phyloP scores from a whole-genome alignment of 345 rosid species.

The Brassica rapa region DNA sequence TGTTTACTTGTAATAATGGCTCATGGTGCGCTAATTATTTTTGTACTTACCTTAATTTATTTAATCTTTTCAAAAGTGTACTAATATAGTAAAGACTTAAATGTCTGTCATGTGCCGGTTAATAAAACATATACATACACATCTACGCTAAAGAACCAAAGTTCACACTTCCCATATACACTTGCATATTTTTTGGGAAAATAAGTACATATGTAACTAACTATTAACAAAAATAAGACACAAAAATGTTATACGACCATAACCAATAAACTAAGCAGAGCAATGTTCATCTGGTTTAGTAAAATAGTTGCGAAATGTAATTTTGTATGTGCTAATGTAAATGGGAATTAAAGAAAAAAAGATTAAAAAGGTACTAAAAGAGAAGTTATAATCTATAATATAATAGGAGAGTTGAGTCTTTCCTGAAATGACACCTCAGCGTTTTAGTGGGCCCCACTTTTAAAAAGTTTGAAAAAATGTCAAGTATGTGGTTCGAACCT shows the following conservation, averaged over 20 bases:
- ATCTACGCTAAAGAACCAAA: constrained; percentile 11
- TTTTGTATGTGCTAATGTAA: not conserved
- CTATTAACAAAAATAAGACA: not conserved
- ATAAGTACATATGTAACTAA: not conserved
- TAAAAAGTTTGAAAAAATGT: too few relatives aligned
- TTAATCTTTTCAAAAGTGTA: constrained; percentile 15
- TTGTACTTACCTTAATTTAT: constrained; percentile 4
- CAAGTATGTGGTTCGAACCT: too few relatives aligned
- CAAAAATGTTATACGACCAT: not conserved
- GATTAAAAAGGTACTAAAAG: not conserved
- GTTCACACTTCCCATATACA: constrained; percentile 17
- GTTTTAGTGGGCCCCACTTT: too few relatives aligned
- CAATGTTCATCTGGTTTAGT: not conserved
- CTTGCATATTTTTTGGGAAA: not conserved
- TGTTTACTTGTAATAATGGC: constrained; percentile 35
- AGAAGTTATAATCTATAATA: not conserved
- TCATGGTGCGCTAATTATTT: constrained; percentile 37
- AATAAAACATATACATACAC: not conserved
- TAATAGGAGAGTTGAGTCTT: too few relatives aligned
- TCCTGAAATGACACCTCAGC: too few relatives aligned
- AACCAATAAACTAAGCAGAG: not conserved
- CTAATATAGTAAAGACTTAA: not conserved
- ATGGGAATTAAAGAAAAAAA: not conserved
- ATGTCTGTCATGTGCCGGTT: constrained; percentile 22
- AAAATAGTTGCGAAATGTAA: not conserved